phyloP scores from a whole-genome alignment of 768 basidiomycete genomes.

The Psilocybe cyanescens region DNA sequence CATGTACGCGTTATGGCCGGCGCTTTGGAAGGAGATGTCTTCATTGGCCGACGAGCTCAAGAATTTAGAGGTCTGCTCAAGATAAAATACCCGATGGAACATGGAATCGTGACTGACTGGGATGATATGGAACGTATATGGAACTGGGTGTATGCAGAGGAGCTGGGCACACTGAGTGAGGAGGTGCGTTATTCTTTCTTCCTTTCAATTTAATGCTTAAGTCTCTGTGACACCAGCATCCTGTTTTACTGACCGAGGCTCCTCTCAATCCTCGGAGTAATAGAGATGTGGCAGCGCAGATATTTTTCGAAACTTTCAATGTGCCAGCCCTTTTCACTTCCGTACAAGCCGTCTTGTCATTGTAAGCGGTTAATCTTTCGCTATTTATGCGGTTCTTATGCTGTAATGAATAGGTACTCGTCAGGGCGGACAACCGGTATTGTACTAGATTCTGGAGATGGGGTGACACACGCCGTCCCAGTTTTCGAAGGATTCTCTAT shows the following conservation, averaged over 20 bases:
- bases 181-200: conserved; percentile 61
- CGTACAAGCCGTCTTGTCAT: conserved; percentile 94
- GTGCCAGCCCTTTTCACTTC: conserved; percentile 97
- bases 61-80: conserved; percentile 94
- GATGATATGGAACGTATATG: conserved; percentile 99
- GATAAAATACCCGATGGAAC: conserved; percentile 99
- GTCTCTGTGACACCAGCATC: conserved; percentile 66
- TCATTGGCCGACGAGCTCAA: conserved; percentile 94
- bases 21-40: conserved; percentile 93
- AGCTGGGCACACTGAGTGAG: conserved; percentile 93
- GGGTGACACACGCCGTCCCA: conserved; percentile 97
- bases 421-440: conserved; percentile 99
- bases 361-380: conserved; percentile 57
- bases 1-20: conserved; percentile 98
- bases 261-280: conserved; percentile 96
- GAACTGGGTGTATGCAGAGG: conserved; percentile 97
- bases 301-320: conserved; percentile 99
- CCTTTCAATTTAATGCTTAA: conserved; percentile 19
- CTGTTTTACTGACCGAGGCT: conserved; percentile 95
- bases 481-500: conserved; percentile 99
- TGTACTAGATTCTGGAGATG: conserved; percentile 97
- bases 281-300: conserved; percentile 95
- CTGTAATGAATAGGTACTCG: conserved; percentile 72
- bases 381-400: conserved; percentile 15
- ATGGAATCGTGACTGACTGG: conserved; percentile 99